These are phyloP conservation scores for Pleurotus giganteus DNA, from an alignment of 768 basidiomycete genomes.

Conservation along the genomic window DNA sequence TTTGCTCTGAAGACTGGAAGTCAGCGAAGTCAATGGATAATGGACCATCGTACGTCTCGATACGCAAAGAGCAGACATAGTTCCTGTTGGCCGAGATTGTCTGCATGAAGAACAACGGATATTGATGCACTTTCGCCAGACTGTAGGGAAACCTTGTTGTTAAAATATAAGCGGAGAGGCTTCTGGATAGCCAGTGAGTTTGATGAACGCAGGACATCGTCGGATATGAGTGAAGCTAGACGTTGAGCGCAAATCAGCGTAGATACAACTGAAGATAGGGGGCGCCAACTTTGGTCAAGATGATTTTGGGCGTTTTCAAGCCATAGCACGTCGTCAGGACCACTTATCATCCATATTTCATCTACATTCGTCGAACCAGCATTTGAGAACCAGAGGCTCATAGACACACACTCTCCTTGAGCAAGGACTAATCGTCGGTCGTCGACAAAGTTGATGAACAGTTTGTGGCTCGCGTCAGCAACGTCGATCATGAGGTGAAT, in stretches of 20 bases:
- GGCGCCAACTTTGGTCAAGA: slow-evolving; percentile 7
- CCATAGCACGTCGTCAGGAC: slow-evolving; percentile 64
- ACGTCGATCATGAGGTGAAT: slow-evolving; percentile 58
- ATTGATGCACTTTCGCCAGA: slow-evolving; percentile 52
- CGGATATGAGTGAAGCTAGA: slow-evolving; percentile 12
- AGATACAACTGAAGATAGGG: not conserved
- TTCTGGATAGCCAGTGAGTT: slow-evolving; percentile 51
- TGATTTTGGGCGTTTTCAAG: slow-evolving; percentile 29
- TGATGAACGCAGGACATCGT: slow-evolving; percentile 40
- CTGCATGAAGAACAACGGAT: slow-evolving; percentile 54
- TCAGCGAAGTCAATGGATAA: slow-evolving; percentile 14
- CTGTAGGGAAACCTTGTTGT: slow-evolving; percentile 27
- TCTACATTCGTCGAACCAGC: slow-evolving; percentile 54
- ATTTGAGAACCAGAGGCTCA: slow-evolving; percentile 64
- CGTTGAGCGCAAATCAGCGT: not conserved
- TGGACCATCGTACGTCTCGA: slow-evolving; percentile 45
- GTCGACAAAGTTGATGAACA: slow-evolving; percentile 56
- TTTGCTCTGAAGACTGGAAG: slow-evolving; percentile 31
- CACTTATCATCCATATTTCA: slow-evolving; percentile 72
- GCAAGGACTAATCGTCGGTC: slow-evolving; percentile 49
- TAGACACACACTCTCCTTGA: slow-evolving; percentile 65
- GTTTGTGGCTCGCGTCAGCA: slow-evolving; percentile 60
- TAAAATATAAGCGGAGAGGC: slow-evolving; percentile 47
- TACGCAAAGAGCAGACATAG: slow-evolving; percentile 66
- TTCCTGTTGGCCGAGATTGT: slow-evolving; percentile 43